A percentile compares a stretch with the other conserved stretches of the same genome.
Conservation (phyloP, 1,284 basidiomycete genomes). For the Inonotus hispidus region DNA sequence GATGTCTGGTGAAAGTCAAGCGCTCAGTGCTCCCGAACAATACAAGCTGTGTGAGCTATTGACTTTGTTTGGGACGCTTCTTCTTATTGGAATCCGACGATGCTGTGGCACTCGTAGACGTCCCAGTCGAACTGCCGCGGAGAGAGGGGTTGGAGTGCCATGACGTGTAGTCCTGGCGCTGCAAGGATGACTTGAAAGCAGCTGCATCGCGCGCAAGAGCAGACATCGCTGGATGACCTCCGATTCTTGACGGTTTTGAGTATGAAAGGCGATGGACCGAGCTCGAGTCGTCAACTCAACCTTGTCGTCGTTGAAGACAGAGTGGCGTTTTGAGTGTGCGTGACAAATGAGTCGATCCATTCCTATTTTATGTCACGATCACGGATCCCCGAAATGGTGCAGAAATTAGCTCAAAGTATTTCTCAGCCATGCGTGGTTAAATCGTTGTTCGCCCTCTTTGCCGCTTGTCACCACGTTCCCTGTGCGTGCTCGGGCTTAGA, state of each 20-base stretch:
- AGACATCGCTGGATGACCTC: constrained; percentile 40
- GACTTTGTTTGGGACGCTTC: constrained; percentile 59
- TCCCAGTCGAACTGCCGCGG: constrained; percentile 16
- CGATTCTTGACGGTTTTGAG: not conserved
- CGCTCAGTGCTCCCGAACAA: not conserved
- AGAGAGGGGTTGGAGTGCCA: constrained; percentile 59
- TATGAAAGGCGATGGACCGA: not conserved
- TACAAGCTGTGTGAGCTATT: constrained; percentile 19
- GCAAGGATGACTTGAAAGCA: constrained; percentile 57
- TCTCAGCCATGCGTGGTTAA: constrained; percentile 1
- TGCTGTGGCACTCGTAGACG: constrained; percentile 18
- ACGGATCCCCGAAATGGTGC: not conserved
- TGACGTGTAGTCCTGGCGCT: constrained; percentile 60
- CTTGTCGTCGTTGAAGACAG: not conserved
- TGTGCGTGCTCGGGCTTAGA: not conserved
- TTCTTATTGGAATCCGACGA: constrained; percentile 45
- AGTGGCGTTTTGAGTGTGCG: not conserved
- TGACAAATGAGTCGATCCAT: no score
- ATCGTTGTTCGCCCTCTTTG: not conserved
- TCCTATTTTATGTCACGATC: not conserved
- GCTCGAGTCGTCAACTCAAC: constrained; percentile 3
- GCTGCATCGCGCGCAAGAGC: constrained; percentile 59
- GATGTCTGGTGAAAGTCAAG: constrained; percentile 38
- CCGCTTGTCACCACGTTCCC: constrained; percentile 2
- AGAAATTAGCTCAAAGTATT: not conserved